Evolutionary conservation across 2,329 filamentous ascomycete genomes (phyloP).

Genomic region (Pestalotiopsis sp.): DNA sequence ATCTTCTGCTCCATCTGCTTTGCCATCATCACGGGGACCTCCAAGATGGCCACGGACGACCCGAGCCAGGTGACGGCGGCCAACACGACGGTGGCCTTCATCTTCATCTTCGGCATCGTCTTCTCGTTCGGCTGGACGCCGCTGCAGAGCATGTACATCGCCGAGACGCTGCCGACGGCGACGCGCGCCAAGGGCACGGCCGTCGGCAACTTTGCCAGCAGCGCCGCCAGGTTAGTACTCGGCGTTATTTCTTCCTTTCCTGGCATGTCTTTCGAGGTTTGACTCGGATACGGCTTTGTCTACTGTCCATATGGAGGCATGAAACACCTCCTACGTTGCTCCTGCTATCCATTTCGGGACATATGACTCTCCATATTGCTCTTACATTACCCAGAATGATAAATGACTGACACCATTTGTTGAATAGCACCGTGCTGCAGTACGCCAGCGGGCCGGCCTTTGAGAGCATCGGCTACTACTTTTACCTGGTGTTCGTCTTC

Average conservation of each 20-base stretch:
- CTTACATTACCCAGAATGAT: no score
- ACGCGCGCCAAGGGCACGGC: slow-evolving; percentile 49
- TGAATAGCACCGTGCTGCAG: slow-evolving; percentile 44
- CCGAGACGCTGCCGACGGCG: slow-evolving; percentile 46
- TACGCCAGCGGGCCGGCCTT: slow-evolving; percentile 47
- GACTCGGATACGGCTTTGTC: no score
- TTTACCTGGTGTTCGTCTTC: slow-evolving; percentile 38
- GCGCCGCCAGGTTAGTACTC: no score
- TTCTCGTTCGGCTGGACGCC: slow-evolving; percentile 56
- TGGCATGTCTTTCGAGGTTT: no score
- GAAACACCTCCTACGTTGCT: no score
- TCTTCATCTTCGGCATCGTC: slow-evolving; percentile 55
- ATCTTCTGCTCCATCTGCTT: slow-evolving; percentile 49
- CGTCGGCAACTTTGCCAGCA: slow-evolving; percentile 43
- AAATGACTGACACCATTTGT: no score
- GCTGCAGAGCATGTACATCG: slow-evolving; percentile 51
- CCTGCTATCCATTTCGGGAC: no score
- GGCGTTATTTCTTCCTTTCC: no score
- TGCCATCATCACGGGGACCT: slow-evolving; percentile 50
- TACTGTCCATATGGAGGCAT: no score
- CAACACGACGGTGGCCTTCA: slow-evolving; percentile 50
- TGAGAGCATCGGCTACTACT: slow-evolving; percentile 37
- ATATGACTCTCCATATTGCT: no score
- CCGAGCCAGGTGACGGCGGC: slow-evolving; percentile 37
- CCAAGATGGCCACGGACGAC: slow-evolving; percentile 42